These are phyloP conservation scores for Fragaria nilgerrensis DNA, from an alignment of 306 rosid genomes.

Conservation along the genomic window DNA sequence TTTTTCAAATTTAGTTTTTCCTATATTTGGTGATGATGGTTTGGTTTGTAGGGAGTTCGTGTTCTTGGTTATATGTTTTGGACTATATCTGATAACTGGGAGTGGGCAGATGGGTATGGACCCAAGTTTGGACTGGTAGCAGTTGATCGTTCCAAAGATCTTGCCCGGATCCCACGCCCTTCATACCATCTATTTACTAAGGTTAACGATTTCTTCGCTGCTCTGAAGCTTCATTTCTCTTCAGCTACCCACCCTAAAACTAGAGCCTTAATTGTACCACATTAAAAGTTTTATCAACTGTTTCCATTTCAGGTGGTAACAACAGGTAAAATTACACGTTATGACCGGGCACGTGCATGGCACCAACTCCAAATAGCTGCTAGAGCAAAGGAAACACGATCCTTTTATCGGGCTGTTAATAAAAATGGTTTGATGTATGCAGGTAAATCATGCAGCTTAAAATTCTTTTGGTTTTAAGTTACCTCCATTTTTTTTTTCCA, in stretches of 20 bases:
- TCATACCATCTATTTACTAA: constrained; percentile 85
- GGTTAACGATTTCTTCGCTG: constrained; percentile 37
- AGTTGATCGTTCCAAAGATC: constrained; percentile 71
- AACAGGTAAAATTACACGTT: constrained; percentile 58
- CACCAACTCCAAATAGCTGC: constrained; percentile 72
- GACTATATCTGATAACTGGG: constrained; percentile 98
- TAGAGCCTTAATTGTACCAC: constrained; percentile 17
- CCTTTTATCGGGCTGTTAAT: constrained; percentile 76
- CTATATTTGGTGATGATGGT: constrained; percentile 18
- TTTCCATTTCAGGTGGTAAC: constrained; percentile 61
- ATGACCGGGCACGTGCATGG: constrained; percentile 78
- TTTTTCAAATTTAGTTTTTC: constrained; percentile 6
- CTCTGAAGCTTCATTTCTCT: not conserved
- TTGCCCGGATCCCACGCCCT: constrained; percentile 78
- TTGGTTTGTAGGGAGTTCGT: constrained; percentile 69
- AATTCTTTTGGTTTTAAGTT: constrained; percentile 11
- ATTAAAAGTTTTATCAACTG: constrained; percentile 16
- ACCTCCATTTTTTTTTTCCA: not conserved
- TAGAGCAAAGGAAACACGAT: constrained; percentile 59
- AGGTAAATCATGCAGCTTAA: constrained; percentile 51
- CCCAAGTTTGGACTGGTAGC: constrained; percentile 99
- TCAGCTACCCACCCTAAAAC: not conserved
- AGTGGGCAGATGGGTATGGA: constrained; percentile 99
- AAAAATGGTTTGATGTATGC: constrained; percentile 82
- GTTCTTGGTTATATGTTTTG: constrained; percentile 67